These are phyloP conservation scores for Pseudocercospora fijiensis DNA, from an alignment of 2,329 filamentous ascomycete species.

Conservation along the genomic window DNA sequence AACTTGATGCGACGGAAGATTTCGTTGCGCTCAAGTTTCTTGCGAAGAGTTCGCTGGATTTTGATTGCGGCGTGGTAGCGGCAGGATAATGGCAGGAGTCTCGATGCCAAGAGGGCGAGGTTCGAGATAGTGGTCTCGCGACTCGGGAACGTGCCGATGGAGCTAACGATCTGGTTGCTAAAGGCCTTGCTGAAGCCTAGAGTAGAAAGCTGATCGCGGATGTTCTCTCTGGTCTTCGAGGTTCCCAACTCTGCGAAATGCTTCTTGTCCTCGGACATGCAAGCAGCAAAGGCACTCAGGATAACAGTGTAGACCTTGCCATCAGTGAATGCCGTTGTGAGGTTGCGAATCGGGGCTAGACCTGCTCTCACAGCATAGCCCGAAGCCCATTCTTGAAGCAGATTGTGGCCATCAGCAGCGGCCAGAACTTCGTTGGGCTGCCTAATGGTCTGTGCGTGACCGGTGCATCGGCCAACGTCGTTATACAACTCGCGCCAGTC, in stretches of 20 bases:
- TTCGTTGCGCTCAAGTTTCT: background rate
- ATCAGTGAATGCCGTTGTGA: constrained; percentile 60
- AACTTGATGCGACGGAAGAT: background rate
- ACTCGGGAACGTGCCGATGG: constrained; percentile 48
- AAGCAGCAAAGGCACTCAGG: constrained; percentile 56
- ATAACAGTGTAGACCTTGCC: constrained; percentile 56
- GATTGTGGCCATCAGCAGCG: constrained; percentile 25
- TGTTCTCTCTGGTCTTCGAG: background rate
- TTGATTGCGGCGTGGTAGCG: constrained; percentile 52
- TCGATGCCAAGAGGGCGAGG: constrained; percentile 60
- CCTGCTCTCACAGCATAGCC: constrained; percentile 38
- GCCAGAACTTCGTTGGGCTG: background rate
- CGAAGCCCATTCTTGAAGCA: constrained; percentile 59
- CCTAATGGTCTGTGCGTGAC: background rate
- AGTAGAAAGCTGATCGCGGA: constrained; percentile 42
- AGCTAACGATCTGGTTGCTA: constrained; percentile 45
- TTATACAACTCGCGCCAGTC: constrained; percentile 55
- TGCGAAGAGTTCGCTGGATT: constrained; percentile 56
- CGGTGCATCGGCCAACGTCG: constrained; percentile 40
- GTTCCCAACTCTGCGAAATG: background rate
- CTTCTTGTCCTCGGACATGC: constrained; percentile 33
- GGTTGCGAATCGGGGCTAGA: constrained; percentile 49
- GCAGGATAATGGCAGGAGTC: constrained; percentile 54
- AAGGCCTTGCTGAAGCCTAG: constrained; percentile 48
- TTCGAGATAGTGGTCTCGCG: constrained; percentile 56